Evolutionary conservation across 805 yeast genomes (phyloP), one percentile per base, ranked within the genome.

Genomic region (Saturnispora serradocipensis): DNA sequence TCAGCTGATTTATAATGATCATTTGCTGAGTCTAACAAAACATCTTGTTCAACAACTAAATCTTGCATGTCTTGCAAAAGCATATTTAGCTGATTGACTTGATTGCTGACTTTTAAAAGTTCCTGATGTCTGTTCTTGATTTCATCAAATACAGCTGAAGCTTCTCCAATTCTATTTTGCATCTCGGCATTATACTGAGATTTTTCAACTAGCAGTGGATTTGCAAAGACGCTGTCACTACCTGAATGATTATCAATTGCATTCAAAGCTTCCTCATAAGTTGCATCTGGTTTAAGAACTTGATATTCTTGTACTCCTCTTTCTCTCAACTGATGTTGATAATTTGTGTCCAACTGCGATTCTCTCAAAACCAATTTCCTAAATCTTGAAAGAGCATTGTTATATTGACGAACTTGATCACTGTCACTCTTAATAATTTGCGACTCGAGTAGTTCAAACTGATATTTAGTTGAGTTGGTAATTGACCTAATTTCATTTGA

Each of bases 11-110:
- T 80, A 53, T 88, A 85, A 60, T 85, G 82, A 58, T 84, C 79
- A 64, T 86, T 88, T 56, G 88, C 81, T 63, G 81, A 86, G 61
- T 82, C 84, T 57, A 91, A 82, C 53, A 83, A 82, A 58, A 78
- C 86, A 67, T 88, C 95, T 72, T 91, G 97, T 70, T 88, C 95
- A 57, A 89, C 85, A 48, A 90, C 96, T 70, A 91, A 73, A 67
- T 87, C 86, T 69, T 89, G 96, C 93, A 91, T 88, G 67, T 88
- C 96, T 62, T 84, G 85, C 74, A 89, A 87, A 68, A 90, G 78
- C 71, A 86, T 93, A 27, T 93, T 86, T 67, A 90, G 79, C 69
- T 89, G 97, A 43, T 87, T 85, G 86, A 90, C 87, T 54, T 96
- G 86, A 69, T 85, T 81, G 70, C 90, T 97, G 71, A 89, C 81